Base-by-base conservation (phyloP, 805 yeast genomes). In the Lachancea kluyveri region DNA sequence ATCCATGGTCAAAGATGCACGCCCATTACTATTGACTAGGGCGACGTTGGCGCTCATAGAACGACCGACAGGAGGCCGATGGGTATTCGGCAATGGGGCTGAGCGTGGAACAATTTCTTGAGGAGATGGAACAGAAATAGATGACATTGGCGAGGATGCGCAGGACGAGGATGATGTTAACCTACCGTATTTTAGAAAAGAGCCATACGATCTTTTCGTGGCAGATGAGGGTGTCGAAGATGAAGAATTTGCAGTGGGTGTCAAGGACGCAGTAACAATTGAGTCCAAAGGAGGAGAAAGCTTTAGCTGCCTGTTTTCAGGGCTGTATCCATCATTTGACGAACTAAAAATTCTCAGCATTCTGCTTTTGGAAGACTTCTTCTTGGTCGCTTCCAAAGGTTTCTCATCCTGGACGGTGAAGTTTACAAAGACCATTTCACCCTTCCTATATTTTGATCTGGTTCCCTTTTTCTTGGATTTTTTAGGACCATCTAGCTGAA, bases 391-490 rank as follows among this genome's bases (percentile, higher is more conserved):
- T 4, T 38, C 38, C 7, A 28, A 11, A 8, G 36, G 29, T n/a
- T 30, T 29, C n/a, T 43, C 40, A 21, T 54, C 58, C 26, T 54
- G 57, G 6, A 55, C 59, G 12, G 59, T 54, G 30, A 54, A 55
- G 37, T 55, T 55, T 6, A 55, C 60, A 33, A 55, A 55, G 5
- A 53, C 58, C 57, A 55, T 53, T 17, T 46, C 51, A 10, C 53
- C 50, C 29, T 43, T 45, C 28, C 43, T 41, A 1, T 45, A 32
- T 30, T 41, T 36, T 10, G 25, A 24, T 10, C 32, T 39, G 9
- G 37, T 20, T 19, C 39, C 36, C 17, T 44, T 46, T n/a, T 37
- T 46, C 8, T 39, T 40, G 9, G 34, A 8, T 11, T 35, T 36
- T 23, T 37, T 39, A 6, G 43, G 29, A 11, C 51, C 54, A 17